phyloP scores from a whole-genome alignment of 2,329 filamentous ascomycete genomes.

The Calycina marina region DNA sequence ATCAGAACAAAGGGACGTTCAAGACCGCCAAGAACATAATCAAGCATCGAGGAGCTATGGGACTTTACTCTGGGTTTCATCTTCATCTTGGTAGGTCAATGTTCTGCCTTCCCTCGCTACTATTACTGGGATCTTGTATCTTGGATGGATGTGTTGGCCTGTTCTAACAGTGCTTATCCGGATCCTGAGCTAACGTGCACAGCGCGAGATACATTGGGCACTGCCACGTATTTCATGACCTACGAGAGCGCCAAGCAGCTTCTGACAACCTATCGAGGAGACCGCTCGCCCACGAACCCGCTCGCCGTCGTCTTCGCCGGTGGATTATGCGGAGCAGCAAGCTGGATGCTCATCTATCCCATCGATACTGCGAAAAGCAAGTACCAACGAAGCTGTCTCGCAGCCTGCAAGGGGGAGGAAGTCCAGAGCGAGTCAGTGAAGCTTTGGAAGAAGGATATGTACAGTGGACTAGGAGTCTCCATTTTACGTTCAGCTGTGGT shows the following conservation, averaged over 20 bases:
- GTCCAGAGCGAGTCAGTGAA: constrained; percentile 54
- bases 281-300: constrained; percentile 63
- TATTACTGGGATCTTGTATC: too few relatives aligned
- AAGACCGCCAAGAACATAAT: constrained; percentile 66
- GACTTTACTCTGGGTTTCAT: constrained; percentile 68
- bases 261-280: constrained; percentile 57
- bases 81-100: constrained; percentile 55
- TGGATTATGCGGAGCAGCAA: constrained; percentile 68
- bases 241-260: constrained; percentile 80
- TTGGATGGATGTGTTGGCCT: too few relatives aligned
- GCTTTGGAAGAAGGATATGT: constrained; percentile 66
- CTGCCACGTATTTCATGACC: constrained; percentile 75
- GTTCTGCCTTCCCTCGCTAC: too few relatives aligned
- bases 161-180: background rate
- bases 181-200: constrained; percentile 5
- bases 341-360: constrained; percentile 50
- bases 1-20: constrained; percentile 64
- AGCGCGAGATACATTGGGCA: constrained; percentile 75
- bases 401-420: constrained; percentile 48
- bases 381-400: constrained; percentile 69
- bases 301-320: constrained; percentile 65
- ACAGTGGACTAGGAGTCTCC: constrained; percentile 68
- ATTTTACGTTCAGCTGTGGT: constrained; percentile 71
- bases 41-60: constrained; percentile 54
- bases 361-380: constrained; percentile 77